Evolutionary conservation across 495 filamentous ascomycete species (phyloP).

Genomic region (Trichoderma asperelloides): DNA sequence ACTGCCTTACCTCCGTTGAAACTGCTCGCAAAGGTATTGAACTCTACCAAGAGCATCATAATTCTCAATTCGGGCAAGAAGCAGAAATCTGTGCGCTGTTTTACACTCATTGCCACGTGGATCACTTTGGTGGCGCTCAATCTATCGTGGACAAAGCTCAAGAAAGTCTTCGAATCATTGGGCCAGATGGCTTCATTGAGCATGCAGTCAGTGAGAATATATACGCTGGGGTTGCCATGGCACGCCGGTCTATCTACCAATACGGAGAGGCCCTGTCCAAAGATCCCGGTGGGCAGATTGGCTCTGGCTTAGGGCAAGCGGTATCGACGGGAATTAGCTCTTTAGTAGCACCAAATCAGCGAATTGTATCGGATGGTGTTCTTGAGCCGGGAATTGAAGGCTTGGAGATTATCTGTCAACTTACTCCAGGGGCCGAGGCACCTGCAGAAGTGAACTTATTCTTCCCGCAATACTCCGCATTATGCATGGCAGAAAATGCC

Average conservation of each 20-base stretch:
- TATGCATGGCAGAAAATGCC: conserved; percentile 15
- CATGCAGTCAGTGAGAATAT: conserved; percentile 14
- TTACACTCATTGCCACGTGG: conserved; percentile 15
- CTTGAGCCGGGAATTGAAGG: conserved; percentile 7
- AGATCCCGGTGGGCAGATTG: neutral
- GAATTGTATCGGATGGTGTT: conserved; percentile 9
- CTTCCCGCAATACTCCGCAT: conserved; percentile 11
- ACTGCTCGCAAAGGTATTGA: neutral
- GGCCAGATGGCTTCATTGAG: conserved; percentile 13
- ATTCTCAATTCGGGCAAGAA: neutral
- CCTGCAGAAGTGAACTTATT: conserved; percentile 16
- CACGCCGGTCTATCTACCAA: conserved; percentile 12
- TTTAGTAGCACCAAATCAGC: conserved; percentile 12
- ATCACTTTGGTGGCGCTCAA: conserved; percentile 13
- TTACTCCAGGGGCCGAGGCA: conserved; percentile 13
- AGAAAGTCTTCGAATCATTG: conserved; percentile 10
- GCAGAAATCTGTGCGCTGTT: conserved; percentile 2
- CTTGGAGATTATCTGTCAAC: conserved; percentile 13
- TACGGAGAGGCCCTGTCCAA: conserved; percentile 10
- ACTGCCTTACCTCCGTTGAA: conserved; percentile 11
- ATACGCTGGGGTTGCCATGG: conserved; percentile 14
- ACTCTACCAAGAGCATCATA: conserved; percentile 11
- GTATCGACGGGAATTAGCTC: neutral
- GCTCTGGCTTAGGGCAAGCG: neutral
- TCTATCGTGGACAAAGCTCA: conserved; percentile 11